Evolutionary conservation across 1,284 basidiomycete genomes (phyloP), one percentile per base, ranked within the genome.

Genomic region (Pseudozyma sp.): DNA sequence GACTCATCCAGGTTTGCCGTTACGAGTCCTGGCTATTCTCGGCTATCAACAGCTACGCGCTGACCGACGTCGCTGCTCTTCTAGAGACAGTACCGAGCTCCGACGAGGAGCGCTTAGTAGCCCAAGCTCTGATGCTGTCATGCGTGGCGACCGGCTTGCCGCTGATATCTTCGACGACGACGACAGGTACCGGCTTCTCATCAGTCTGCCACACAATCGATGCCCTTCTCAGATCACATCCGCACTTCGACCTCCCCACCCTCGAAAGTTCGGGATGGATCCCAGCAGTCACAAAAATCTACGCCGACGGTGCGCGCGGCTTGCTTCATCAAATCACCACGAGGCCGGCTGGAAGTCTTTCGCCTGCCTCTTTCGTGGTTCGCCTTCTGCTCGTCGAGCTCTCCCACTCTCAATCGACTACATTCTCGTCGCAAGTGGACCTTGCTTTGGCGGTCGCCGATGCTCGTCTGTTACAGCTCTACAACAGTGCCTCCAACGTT

Each of bases 141-240:
- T 53, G 54, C 2, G 49, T 70, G 7, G 61, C 62, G n/a, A 52
- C 51, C 6, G 58, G 58, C 5, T 46, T 70, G 34, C 68, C 62
- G 13, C 34, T 61, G 11, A 40, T 65, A 2, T 43, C 49, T 0
- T 35, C 53, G 14, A 29, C 42, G 1, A 42, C 17, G 19, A 24
- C 65, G 4, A 49, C 29, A 7, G 58, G 50, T 8, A 49, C 49
- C 42, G 34, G 35, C 17, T 53, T 44, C 7, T 56, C 66, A n/a
- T n/a, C 54, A 6, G 30, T 39, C 5, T 40, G 49, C 30, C 17
- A 48, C 29, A 33, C 24, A 47, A 68, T 68, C 34, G 54, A 68
- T 29, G 55, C 43, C 4, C 17, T 53, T 0, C 35, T 68, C 1
- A 40, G 55, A 13, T 3, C 43, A 11, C 40, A 47, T 8, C 1